A percentile compares a stretch with the other conserved stretches of the same genome.
phyloP scores from a whole-genome alignment of 2,329 filamentous ascomycete genomes.

The Geosmithia morbida region DNA sequence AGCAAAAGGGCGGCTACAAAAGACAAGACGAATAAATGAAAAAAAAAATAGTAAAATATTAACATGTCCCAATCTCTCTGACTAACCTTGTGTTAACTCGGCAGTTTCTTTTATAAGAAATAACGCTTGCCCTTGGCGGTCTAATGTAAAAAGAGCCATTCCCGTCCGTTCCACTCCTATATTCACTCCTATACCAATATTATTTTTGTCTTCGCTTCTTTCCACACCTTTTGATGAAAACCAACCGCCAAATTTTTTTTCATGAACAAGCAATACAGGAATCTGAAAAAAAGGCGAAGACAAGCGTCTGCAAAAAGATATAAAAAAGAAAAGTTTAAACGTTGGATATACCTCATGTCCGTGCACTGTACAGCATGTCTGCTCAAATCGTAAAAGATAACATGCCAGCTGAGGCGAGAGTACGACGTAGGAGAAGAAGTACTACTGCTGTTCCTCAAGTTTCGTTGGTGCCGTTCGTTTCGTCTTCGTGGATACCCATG shows the following conservation, averaged over 20 bases:
- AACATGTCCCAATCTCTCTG: neutral
- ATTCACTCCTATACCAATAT: neutral
- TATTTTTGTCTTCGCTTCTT: neutral
- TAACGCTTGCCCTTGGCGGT: neutral
- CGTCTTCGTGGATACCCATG: slow-evolving; percentile 24
- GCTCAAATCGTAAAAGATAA: too few species aligned
- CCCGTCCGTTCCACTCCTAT: neutral
- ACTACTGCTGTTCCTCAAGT: neutral
- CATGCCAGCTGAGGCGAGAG: neutral
- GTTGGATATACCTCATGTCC: too few species aligned
- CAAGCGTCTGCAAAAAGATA: too few species aligned
- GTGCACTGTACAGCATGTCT: too few species aligned
- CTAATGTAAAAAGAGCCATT: neutral
- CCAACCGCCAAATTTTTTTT: neutral
- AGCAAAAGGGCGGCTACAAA: neutral
- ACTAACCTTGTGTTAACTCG: too few species aligned
- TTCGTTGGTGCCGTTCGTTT: slow-evolving; percentile 4
- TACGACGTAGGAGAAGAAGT: neutral
- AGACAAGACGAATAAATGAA: neutral
- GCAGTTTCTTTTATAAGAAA: neutral
- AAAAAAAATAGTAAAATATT: neutral
- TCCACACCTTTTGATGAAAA: neutral
- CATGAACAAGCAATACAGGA: neutral
- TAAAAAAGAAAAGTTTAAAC: too few species aligned
- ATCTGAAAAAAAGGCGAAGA: too few species aligned